A percentile compares a stretch with the other conserved stretches of the same genome.
Conservation (phyloP, 805 yeast species). For the Lipomyces mesembrius region DNA sequence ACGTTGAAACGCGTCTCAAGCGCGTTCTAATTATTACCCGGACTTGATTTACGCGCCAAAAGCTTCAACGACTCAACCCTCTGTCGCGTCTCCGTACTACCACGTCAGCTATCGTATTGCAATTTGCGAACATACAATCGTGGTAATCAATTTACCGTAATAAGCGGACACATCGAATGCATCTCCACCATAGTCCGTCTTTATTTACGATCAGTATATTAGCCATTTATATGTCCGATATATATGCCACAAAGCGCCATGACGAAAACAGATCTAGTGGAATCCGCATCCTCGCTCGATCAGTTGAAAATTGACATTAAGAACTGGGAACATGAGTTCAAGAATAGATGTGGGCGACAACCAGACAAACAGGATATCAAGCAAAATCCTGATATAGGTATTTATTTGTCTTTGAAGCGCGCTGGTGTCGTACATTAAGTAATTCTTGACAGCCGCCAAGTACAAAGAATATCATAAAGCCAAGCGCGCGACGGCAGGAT, state of each 20-base stretch:
- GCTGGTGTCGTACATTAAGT: neutral
- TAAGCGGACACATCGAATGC: neutral
- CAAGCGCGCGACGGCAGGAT: neutral
- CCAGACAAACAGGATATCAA: constrained; percentile 58
- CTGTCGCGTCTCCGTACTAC: no score
- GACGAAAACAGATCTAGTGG: neutral
- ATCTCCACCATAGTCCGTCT: neutral
- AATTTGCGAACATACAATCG: no score
- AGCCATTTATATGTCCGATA: neutral
- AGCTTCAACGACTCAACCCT: no score
- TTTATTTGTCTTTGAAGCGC: constrained; percentile 17
- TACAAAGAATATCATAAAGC: constrained; percentile 26
- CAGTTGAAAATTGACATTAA: constrained; percentile 54
- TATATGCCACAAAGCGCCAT: neutral
- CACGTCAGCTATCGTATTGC: no score
- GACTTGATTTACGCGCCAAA: no score
- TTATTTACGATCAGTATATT: neutral
- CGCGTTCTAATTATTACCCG: no score
- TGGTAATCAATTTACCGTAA: neutral
- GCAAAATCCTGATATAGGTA: constrained; percentile 46
- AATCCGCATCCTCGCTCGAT: constrained; percentile 12
- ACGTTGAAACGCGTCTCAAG: no score
- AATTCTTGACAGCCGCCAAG: constrained; percentile 21
- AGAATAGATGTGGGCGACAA: constrained; percentile 47
- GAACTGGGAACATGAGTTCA: constrained; percentile 59